A percentile compares a stretch with the other conserved stretches of the same genome.
Evolutionary conservation across 176 grass and related monocot species (phyloP).

Genomic region (Oropetium thomaeum): DNA sequence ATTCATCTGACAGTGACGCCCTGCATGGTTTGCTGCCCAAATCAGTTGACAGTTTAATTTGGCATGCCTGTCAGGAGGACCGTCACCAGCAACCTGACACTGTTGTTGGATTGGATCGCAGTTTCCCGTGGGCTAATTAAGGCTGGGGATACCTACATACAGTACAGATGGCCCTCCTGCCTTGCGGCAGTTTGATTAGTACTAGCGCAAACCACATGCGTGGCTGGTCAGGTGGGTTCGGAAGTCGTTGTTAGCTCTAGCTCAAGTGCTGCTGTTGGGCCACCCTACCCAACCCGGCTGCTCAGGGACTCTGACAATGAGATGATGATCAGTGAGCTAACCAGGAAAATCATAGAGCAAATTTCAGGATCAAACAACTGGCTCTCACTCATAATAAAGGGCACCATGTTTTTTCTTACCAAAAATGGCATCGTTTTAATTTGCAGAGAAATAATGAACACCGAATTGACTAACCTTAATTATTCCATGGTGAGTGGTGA

Average conservation of each 20-base stretch:
- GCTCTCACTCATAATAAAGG: neutral
- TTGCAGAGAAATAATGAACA: no score
- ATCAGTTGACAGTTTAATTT: constrained; percentile 32
- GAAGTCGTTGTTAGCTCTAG: constrained; percentile 25
- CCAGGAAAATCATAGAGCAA: neutral
- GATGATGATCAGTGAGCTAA: constrained; percentile 17
- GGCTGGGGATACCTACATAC: neutral
- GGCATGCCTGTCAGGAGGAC: constrained; percentile 17
- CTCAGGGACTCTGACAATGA: neutral
- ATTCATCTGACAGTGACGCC: constrained; percentile 22
- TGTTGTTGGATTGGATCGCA: constrained; percentile 5
- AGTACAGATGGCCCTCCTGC: neutral
- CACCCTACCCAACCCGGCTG: neutral
- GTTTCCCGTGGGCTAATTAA: constrained; percentile 16
- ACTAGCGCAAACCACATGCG: constrained; percentile 34
- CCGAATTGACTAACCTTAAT: no score
- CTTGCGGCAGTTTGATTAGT: neutral
- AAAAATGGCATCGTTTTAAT: no score
- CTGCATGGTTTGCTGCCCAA: constrained; percentile 1
- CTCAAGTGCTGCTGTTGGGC: constrained; percentile 15
- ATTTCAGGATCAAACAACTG: neutral
- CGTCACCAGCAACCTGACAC: constrained; percentile 18
- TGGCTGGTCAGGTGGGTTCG: constrained; percentile 23
- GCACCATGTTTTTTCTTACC: no score
- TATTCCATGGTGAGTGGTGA: no score